Base-by-base conservation (phyloP, 1,284 basidiomycete species). In the Sanguinoderma infundibulare region DNA sequence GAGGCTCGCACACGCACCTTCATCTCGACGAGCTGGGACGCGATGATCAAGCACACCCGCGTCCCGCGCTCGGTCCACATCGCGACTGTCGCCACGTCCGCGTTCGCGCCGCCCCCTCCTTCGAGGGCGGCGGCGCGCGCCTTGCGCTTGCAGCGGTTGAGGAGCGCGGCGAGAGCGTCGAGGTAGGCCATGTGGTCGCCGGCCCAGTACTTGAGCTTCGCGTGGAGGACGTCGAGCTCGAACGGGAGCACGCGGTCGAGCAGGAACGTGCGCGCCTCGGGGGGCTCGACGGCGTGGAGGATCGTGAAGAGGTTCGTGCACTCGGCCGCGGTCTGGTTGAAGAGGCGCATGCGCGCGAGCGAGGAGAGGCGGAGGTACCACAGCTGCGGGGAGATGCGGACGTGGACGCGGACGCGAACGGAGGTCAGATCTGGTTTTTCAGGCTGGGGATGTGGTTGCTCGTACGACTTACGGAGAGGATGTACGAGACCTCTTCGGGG, bases 31-130 rank as follows among this genome's bases (percentile, higher is more conserved):
- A 94, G 73, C 73, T 92, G 87, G 30, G 86, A 87, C 7, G 89
- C 89, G 50, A 92, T 81, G 63, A 93, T 91, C 60, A 92, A 72
- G 58, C 81, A 85, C 14, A 92, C 76, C 54, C 90, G 78, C 32
- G 88, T 83, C 1, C 86, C 87, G 53, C 92, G 82, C 74, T 93
- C 91, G 63, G 85, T 86, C 92, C 92, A 94, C 89, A 92, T 90
- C 52, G 80, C 81, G 10, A 79, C 73, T n/a, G 79, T 77, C 2
- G 76, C 75, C 38, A 74, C 67, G 59, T 85, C 82, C 6, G 64
- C 59, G 54, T 61, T 57, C 67, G 61, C 82, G 39, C 47, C 2
- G 9, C 17, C 30, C 8, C 35, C 35, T 15, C 15, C 15, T 8
- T 15, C 35, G 15, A 15, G 15, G 35, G 35, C 3, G 24, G 54